phyloP scores from a whole-genome alignment of 1,284 basidiomycete genomes.

The Xanthoconium separans region DNA sequence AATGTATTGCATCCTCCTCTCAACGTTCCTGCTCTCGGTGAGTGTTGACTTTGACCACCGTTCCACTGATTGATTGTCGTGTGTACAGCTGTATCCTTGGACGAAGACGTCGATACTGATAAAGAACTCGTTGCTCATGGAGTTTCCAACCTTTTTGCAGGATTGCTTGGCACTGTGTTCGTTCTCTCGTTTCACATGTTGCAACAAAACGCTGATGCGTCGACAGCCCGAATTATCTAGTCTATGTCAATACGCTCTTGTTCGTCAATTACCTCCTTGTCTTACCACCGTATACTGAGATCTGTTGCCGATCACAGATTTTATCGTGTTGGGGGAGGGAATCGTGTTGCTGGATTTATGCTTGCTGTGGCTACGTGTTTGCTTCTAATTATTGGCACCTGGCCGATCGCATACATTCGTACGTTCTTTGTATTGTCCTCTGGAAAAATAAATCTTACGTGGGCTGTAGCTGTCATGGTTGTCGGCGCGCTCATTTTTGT shows the following conservation, averaged over 20 bases:
- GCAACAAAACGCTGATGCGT: slow-evolving; percentile 9
- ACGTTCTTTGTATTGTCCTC: slow-evolving; percentile 34
- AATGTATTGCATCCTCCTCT: slow-evolving; percentile 93
- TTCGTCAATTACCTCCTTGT: slow-evolving; percentile 39
- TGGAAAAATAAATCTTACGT: neutral
- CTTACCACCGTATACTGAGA: slow-evolving; percentile 5
- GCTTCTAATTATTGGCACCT: slow-evolving; percentile 81
- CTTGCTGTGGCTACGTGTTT: slow-evolving; percentile 76
- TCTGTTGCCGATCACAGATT: slow-evolving; percentile 48
- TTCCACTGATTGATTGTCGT: neutral
- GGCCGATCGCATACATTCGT: slow-evolving; percentile 88
- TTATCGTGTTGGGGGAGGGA: slow-evolving; percentile 92
- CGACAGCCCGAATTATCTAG: slow-evolving; percentile 73
- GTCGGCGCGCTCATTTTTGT: slow-evolving; percentile 94
- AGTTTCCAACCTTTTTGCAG: slow-evolving; percentile 85
- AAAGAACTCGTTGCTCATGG: slow-evolving; percentile 93
- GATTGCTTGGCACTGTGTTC: slow-evolving; percentile 78
- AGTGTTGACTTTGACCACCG: slow-evolving; percentile 10
- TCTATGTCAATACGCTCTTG: slow-evolving; percentile 90
- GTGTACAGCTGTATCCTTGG: slow-evolving; percentile 78
- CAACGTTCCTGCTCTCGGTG: slow-evolving; percentile 90
- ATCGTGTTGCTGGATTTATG: slow-evolving; percentile 82
- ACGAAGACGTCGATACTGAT: slow-evolving; percentile 91
- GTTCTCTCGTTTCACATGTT: slow-evolving; percentile 22
- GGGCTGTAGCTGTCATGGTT: slow-evolving; percentile 76